phyloP scores from a whole-genome alignment of 2,329 filamentous ascomycete genomes.

The Macroventuria anomochaeta region DNA sequence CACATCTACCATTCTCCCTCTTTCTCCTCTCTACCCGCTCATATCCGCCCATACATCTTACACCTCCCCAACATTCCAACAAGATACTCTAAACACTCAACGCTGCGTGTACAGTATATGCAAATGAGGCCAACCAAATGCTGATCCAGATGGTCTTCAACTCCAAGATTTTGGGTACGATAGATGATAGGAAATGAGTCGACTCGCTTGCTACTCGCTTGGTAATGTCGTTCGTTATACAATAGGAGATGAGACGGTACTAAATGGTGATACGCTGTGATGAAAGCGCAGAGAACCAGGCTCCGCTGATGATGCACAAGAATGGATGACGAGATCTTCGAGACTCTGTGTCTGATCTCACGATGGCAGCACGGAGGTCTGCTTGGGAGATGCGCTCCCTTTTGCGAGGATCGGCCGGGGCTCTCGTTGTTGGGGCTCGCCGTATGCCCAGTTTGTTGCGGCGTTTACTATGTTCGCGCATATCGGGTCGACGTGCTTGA shows the following conservation, averaged over 20 bases:
- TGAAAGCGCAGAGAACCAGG: conserved; percentile 11
- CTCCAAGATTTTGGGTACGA: conserved; percentile 1
- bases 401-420: conserved; percentile 31
- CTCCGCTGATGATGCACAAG: conserved; percentile 21
- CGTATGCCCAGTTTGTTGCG: conserved; percentile 43
- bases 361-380: conserved; percentile 33
- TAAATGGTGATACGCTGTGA: conserved; percentile 12
- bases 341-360: conserved; percentile 9
- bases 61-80: too few relatives aligned
- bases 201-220: conserved; percentile 3
- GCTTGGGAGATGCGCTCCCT: conserved; percentile 19
- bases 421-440: conserved; percentile 29
- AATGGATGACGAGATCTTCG: conserved; percentile 2
- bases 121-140: conserved; percentile 4
- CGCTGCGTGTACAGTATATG: neutral
- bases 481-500: conserved; percentile 44
- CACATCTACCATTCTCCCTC: too few relatives aligned
- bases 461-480: conserved; percentile 43
- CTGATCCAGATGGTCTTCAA: conserved; percentile 7
- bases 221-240: conserved; percentile 7
- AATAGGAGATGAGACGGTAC: conserved; percentile 9
- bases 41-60: too few relatives aligned
- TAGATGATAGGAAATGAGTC: neutral
- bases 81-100: too few relatives aligned
- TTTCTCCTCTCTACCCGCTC: too few relatives aligned